Percentiles rank a stretch among this genome's conserved stretches.
Evolutionary conservation across 768 basidiomycete species (phyloP).

Genomic region (Kwoniella dendrophila): DNA sequence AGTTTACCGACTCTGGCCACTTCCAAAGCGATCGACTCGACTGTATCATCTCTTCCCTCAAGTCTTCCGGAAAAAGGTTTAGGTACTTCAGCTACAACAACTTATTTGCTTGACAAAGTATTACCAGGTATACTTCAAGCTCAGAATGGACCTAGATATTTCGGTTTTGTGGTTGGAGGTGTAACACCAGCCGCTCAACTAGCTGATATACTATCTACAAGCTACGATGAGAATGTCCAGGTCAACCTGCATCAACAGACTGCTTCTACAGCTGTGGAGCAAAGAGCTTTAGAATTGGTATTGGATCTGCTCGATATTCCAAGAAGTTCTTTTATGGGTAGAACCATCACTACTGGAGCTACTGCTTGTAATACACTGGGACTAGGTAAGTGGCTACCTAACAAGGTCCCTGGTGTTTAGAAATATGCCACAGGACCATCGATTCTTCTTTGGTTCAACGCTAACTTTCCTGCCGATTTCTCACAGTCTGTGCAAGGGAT

Average conservation of each 20-base stretch:
- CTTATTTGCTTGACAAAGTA: conserved; percentile 50
- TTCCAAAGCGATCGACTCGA: conserved; percentile 5
- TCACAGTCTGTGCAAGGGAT: conserved; percentile 57
- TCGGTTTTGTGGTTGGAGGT: conserved; percentile 55
- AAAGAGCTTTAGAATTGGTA: conserved; percentile 49
- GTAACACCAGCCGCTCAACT: conserved; percentile 55
- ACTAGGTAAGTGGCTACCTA: conserved; percentile 47
- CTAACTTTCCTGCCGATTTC: not conserved
- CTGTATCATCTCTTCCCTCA: conserved; percentile 42
- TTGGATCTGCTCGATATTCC: conserved; percentile 48
- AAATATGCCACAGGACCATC: not conserved
- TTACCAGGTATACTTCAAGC: conserved; percentile 54
- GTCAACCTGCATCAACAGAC: conserved; percentile 40
- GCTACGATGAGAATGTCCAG: conserved; percentile 57
- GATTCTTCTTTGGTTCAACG: not conserved
- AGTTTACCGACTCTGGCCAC: conserved; percentile 27
- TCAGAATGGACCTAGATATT: conserved; percentile 57
- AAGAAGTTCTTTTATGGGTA: conserved; percentile 48
- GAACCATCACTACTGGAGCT: conserved; percentile 59
- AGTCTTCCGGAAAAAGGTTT: conserved; percentile 51
- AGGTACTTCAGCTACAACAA: conserved; percentile 47
- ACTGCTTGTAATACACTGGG: conserved; percentile 59
- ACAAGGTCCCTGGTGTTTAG: not conserved
- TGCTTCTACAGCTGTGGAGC: conserved; percentile 50
- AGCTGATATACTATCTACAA: conserved; percentile 57